A percentile compares a stretch with the other conserved stretches of the same genome.
These are phyloP conservation scores for Xylariaceae sp. DNA, from an alignment of 2,329 filamentous ascomycete species.

Conservation along the genomic window DNA sequence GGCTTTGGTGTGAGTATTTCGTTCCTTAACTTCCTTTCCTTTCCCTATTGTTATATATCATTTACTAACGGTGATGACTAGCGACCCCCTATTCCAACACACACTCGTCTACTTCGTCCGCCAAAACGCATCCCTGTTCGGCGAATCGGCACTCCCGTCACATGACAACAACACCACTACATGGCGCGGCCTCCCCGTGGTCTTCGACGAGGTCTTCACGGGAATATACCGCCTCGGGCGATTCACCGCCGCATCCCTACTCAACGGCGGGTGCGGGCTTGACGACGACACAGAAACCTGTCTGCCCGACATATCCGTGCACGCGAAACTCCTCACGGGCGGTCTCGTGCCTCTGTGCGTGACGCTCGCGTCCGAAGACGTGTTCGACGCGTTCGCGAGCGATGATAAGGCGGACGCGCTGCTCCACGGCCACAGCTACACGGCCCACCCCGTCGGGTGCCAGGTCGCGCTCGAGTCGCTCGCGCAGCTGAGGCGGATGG, in stretches of 20 bases:
- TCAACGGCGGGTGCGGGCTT: too few species aligned
- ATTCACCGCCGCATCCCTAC: constrained; percentile 63
- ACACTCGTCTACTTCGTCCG: constrained; percentile 64
- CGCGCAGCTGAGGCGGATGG: constrained; percentile 52
- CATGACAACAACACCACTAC: constrained; percentile 6
- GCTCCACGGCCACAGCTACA: constrained; percentile 82
- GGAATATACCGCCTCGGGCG: constrained; percentile 76
- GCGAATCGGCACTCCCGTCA: constrained; percentile 8
- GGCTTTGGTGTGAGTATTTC: constrained; percentile 61
- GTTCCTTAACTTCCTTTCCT: too few species aligned
- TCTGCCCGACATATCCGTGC: constrained; percentile 69
- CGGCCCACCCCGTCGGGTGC: constrained; percentile 76
- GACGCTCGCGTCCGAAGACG: constrained; percentile 66
- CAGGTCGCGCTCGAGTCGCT: constrained; percentile 68
- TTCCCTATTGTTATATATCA: too few species aligned
- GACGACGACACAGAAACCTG: too few species aligned
- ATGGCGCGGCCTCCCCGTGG: constrained; percentile 71
- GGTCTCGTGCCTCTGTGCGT: constrained; percentile 72
- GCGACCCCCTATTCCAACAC: constrained; percentile 76
- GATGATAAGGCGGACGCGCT: constrained; percentile 72
- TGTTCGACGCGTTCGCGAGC: constrained; percentile 67
- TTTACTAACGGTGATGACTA: constrained; percentile 29
- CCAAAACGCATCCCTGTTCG: constrained; percentile 50
- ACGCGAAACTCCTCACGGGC: constrained; percentile 80
- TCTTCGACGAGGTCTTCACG: constrained; percentile 86